phyloP scores from a whole-genome alignment of 331 rosid genomes.

The Rosa hybrid region DNA sequence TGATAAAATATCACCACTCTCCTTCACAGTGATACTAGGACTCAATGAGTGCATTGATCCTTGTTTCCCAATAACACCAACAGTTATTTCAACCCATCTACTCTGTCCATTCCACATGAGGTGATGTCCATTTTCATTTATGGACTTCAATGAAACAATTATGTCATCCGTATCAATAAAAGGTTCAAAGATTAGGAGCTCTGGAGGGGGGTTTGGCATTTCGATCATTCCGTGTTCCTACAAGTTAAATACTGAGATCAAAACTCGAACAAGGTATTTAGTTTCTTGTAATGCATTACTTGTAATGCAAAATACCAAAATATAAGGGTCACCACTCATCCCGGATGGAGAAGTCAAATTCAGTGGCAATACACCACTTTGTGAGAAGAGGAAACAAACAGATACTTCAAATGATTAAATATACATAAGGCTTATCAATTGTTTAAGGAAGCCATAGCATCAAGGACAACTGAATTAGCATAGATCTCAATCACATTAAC shows the following conservation, averaged over 20 bases:
- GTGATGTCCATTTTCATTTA: slow-evolving; percentile 43
- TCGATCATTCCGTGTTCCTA: slow-evolving; percentile 86
- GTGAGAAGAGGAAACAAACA: slow-evolving; percentile 15
- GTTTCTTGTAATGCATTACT: not conserved
- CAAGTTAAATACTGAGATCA: slow-evolving; percentile 26
- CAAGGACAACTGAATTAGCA: not conserved
- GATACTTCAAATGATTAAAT: not conserved
- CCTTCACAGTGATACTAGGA: slow-evolving; percentile 94
- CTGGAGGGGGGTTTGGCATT: slow-evolving; percentile 92
- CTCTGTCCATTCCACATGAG: slow-evolving; percentile 80
- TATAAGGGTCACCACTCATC: slow-evolving; percentile 1
- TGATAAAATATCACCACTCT: slow-evolving; percentile 86
- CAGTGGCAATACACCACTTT: not conserved
- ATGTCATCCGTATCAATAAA: slow-evolving; percentile 92
- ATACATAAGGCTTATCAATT: not conserved
- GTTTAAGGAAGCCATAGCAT: not conserved
- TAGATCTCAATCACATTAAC: not conserved
- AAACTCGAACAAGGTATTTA: not conserved
- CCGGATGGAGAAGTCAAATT: not conserved
- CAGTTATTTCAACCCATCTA: slow-evolving; percentile 99
- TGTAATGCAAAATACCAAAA: not conserved
- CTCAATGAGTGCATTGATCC: slow-evolving; percentile 83
- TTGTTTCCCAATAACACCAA: slow-evolving; percentile 79
- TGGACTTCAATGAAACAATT: slow-evolving; percentile 50
- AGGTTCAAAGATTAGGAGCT: slow-evolving; percentile 82